These are phyloP conservation scores for Pichia rugopelliculosa DNA, from an alignment of 805 yeast species.

Conservation along the genomic window DNA sequence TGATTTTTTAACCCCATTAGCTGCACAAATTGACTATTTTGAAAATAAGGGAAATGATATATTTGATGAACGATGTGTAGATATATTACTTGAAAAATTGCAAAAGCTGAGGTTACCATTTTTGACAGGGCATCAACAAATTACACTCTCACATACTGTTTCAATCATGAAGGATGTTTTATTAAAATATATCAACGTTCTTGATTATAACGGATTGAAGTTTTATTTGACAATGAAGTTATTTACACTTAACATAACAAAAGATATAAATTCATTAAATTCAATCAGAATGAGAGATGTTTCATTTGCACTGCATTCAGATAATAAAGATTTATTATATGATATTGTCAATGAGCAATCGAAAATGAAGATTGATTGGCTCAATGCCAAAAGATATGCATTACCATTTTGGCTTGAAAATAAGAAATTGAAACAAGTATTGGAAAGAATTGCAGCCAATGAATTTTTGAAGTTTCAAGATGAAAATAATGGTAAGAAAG, in stretches of 20 bases:
- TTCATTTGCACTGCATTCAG: slow-evolving; percentile 82
- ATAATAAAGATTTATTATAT: slow-evolving; percentile 61
- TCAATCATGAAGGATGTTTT: slow-evolving; percentile 54
- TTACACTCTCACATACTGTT: slow-evolving; percentile 64
- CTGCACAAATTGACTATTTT: slow-evolving; percentile 20
- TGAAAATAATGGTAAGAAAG: slow-evolving; percentile 40
- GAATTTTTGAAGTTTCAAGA: slow-evolving; percentile 42
- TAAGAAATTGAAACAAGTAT: slow-evolving; percentile 37
- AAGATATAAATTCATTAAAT: slow-evolving; percentile 18
- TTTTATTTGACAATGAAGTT: slow-evolving; percentile 67
- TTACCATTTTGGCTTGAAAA: slow-evolving; percentile 63
- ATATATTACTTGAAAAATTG: slow-evolving; percentile 49
- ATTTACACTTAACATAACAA: slow-evolving; percentile 38
- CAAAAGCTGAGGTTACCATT: slow-evolving; percentile 65
- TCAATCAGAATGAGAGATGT: slow-evolving; percentile 71
- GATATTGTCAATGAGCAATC: slow-evolving; percentile 37
- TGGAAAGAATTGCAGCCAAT: slow-evolving; percentile 67
- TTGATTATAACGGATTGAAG: slow-evolving; percentile 62
- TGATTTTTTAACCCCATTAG: neutral
- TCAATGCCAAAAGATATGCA: slow-evolving; percentile 49
- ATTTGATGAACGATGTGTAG: slow-evolving; percentile 29
- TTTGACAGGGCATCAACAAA: slow-evolving; percentile 85
- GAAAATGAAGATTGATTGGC: slow-evolving; percentile 44
- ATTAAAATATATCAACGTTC: slow-evolving; percentile 32
- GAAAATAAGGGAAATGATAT: slow-evolving; percentile 17